Conservation (phyloP, 139 green algal species). For the Chlorella sp. region DNA sequence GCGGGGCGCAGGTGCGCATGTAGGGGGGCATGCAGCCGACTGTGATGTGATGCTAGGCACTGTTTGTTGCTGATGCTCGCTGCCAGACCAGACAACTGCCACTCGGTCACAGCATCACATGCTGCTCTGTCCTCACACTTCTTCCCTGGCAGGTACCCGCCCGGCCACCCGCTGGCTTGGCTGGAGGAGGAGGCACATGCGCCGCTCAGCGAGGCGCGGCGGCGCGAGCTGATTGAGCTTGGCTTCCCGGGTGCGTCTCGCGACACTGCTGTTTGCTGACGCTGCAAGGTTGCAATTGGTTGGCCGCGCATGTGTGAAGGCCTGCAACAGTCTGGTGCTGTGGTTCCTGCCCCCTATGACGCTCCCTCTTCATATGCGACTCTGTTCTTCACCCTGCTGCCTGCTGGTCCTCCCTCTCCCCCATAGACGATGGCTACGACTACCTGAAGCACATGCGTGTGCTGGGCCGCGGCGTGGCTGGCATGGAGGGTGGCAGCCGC, state of each 20-base stretch:
- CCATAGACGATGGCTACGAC: constrained; percentile 94
- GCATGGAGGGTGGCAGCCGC: constrained; percentile 28
- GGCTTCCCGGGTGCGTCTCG: constrained; percentile 75
- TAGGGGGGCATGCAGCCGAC: neutral
- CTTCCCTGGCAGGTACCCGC: constrained; percentile 12
- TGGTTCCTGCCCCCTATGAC: no score
- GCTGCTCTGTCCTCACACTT: neutral
- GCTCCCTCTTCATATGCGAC: neutral
- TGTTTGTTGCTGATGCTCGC: neutral
- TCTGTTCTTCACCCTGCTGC: neutral
- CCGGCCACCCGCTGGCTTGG: constrained; percentile 59
- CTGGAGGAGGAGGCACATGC: constrained; percentile 42
- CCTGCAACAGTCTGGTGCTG: no score
- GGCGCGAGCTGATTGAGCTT: constrained; percentile 78
- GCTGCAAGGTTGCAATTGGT: no score
- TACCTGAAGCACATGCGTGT: constrained; percentile 89
- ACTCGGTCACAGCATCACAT: neutral
- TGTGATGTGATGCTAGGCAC: no score
- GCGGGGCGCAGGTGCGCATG: constrained; percentile 12
- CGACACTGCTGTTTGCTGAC: neutral
- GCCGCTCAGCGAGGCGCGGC: constrained; percentile 56
- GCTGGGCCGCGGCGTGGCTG: constrained; percentile 41
- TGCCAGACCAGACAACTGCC: neutral
- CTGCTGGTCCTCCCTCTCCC: no score
- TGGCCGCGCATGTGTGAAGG: no score